Evolutionary conservation across 306 rosid species (phyloP).

Genomic region (Acacia confusa): DNA sequence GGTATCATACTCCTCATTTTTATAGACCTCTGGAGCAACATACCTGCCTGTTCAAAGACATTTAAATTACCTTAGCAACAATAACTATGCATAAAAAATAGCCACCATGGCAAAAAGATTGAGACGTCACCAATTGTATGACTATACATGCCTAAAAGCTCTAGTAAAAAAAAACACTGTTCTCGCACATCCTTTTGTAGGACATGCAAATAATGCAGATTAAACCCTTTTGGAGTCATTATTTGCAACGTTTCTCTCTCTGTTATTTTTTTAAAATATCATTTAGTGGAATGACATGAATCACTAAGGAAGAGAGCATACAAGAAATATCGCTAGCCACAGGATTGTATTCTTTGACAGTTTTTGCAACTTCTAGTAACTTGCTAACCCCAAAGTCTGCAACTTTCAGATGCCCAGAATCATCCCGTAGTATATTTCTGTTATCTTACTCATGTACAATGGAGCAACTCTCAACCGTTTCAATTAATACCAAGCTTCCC

Average conservation of each 20-base stretch:
- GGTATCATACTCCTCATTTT: slow-evolving; percentile 54
- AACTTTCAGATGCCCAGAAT: slow-evolving; percentile 71
- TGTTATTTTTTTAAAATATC: not conserved
- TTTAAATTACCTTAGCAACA: slow-evolving; percentile 25
- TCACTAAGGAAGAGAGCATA: slow-evolving; percentile 31
- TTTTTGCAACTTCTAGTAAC: slow-evolving; percentile 58
- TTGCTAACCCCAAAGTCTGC: slow-evolving; percentile 74
- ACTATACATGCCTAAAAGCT: not conserved
- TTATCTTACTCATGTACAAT: slow-evolving; percentile 52
- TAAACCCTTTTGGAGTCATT: slow-evolving; percentile 1
- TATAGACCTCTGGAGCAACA: slow-evolving; percentile 63
- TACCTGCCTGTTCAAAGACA: slow-evolving; percentile 47
- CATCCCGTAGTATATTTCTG: slow-evolving; percentile 71
- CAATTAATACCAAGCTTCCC: no score
- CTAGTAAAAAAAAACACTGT: not conserved
- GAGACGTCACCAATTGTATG: not conserved
- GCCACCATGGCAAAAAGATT: slow-evolving; percentile 5
- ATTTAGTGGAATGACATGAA: not conserved
- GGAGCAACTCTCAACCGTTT: slow-evolving; percentile 46
- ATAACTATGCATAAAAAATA: slow-evolving; percentile 13
- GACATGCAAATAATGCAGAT: slow-evolving; percentile 22
- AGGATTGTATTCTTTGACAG: slow-evolving; percentile 63
- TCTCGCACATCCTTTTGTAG: slow-evolving; percentile 5
- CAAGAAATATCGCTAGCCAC: slow-evolving; percentile 54
- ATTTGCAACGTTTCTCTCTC: not conserved